These are phyloP conservation scores for Medicago arabica DNA, from an alignment of 306 rosid species.

Conservation along the genomic window DNA sequence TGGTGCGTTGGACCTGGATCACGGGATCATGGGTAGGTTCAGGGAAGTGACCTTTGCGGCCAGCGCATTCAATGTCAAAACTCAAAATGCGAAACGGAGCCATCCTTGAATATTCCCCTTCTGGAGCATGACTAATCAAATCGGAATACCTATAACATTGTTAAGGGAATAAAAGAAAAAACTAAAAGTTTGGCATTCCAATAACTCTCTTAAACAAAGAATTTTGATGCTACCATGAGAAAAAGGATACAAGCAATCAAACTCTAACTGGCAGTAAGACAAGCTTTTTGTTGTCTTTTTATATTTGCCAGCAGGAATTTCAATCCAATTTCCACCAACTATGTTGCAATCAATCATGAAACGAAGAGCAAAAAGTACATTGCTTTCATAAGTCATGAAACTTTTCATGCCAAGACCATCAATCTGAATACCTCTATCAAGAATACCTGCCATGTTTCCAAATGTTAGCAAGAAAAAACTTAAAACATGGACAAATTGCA, in stretches of 20 bases:
- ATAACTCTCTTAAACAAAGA: slow-evolving; percentile 14
- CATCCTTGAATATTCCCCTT: slow-evolving; percentile 95
- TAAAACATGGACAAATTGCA: slow-evolving; percentile 15
- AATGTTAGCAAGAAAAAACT: slow-evolving; percentile 37
- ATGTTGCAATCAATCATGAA: slow-evolving; percentile 92
- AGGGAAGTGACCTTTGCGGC: slow-evolving; percentile 98
- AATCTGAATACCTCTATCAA: slow-evolving; percentile 92
- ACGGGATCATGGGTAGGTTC: slow-evolving; percentile 97
- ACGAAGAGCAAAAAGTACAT: slow-evolving; percentile 96
- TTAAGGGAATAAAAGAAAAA: slow-evolving; percentile 52
- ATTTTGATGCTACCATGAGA: slow-evolving; percentile 13
- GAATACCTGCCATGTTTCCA: slow-evolving; percentile 73
- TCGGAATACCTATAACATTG: slow-evolving; percentile 75
- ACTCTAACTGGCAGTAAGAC: slow-evolving; percentile 87
- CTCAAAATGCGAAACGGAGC: slow-evolving; percentile 98
- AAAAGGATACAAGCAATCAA: slow-evolving; percentile 91
- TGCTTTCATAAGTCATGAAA: slow-evolving; percentile 97
- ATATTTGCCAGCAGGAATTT: slow-evolving; percentile 80
- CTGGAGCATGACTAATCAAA: slow-evolving; percentile 89
- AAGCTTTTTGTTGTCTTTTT: slow-evolving; percentile 58
- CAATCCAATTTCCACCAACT: slow-evolving; percentile 99
- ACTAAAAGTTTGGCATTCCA: slow-evolving; percentile 32
- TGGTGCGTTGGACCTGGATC: slow-evolving; percentile 72
- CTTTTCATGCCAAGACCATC: slow-evolving; percentile 88
- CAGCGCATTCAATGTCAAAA: slow-evolving; percentile 99